Percentiles rank a stretch among this genome's conserved stretches.
Conservation (phyloP, 805 yeast genomes). For the Cyberlindnera maritima region DNA sequence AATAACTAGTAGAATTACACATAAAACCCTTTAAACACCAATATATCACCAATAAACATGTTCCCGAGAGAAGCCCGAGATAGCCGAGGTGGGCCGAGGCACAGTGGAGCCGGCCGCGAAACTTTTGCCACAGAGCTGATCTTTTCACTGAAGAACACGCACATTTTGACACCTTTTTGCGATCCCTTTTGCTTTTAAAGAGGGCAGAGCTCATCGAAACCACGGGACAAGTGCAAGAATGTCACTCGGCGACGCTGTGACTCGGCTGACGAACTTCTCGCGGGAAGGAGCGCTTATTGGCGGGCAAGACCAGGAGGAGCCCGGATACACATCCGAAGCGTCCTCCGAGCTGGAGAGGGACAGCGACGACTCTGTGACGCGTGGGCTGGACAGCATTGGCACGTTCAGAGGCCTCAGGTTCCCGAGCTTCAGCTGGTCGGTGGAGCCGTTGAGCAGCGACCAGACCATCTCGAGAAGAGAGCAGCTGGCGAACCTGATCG, state of each 20-base stretch:
- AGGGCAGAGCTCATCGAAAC: neutral
- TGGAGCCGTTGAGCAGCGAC: slow-evolving; percentile 1
- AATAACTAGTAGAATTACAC: too few relatives aligned
- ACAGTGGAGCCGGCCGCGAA: neutral
- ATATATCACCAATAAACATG: too few relatives aligned
- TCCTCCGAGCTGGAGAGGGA: neutral
- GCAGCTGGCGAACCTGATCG: slow-evolving; percentile 33
- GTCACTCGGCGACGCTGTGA: neutral
- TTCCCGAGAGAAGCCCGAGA: neutral
- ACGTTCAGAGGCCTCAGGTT: slow-evolving; percentile 24
- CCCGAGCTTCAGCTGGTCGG: slow-evolving; percentile 23
- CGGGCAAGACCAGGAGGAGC: neutral
- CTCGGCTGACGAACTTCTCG: slow-evolving; percentile 4
- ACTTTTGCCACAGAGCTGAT: neutral
- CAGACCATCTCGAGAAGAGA: slow-evolving; percentile 23
- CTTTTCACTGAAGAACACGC: neutral
- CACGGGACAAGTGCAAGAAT: neutral
- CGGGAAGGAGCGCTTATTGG: neutral
- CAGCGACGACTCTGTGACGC: slow-evolving; percentile 37
- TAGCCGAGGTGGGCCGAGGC: neutral
- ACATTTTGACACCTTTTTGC: neutral
- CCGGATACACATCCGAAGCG: neutral
- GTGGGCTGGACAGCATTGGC: slow-evolving; percentile 53
- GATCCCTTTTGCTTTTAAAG: too few relatives aligned
- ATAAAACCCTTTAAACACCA: too few relatives aligned